A percentile compares a stretch with the other conserved stretches of the same genome.
phyloP scores from a whole-genome alignment of 1,139 yeast genomes.

The Suhomyces guaymorum region DNA sequence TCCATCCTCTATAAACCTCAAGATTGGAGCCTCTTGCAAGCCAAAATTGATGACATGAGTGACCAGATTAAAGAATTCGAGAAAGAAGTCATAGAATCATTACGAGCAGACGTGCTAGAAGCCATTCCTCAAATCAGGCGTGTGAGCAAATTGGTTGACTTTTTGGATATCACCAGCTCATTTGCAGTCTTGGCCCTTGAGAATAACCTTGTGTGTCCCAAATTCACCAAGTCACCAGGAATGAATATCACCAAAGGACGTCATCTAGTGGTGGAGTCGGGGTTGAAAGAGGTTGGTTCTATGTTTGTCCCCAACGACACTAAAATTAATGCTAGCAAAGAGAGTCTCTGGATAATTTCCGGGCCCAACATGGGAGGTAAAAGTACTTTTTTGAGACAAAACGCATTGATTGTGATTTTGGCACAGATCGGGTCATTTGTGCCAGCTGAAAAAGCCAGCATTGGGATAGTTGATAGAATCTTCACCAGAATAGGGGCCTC shows the following conservation, averaged over 20 bases:
- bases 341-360: conserved; percentile 68
- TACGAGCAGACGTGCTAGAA: conserved; percentile 42
- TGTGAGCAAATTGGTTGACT: conserved; percentile 54
- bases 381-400: conserved; percentile 84
- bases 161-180: conserved; percentile 70
- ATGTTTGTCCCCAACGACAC: conserved; percentile 67
- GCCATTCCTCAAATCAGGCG: conserved; percentile 44
- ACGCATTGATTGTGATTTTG: conserved; percentile 77
- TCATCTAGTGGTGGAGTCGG: conserved; percentile 86
- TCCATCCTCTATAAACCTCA: conserved; percentile 33
- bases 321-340: conserved; percentile 26
- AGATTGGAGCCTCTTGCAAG: conserved; percentile 37
- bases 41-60: conserved; percentile 24
- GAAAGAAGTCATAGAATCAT: conserved; percentile 39
- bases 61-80: conserved; percentile 44
- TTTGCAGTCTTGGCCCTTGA: conserved; percentile 73
- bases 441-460: conserved; percentile 70
- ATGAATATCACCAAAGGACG: conserved; percentile 64
- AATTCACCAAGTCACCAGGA: conserved; percentile 46
- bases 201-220: conserved; percentile 64
- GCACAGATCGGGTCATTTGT: conserved; percentile 92
- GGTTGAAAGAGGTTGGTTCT: conserved; percentile 50
- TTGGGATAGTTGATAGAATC: conserved; percentile 83
- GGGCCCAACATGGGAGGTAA: conserved; percentile 99
- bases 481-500: conserved; percentile 91